Evolutionary conservation across 129 eudicot genomes (phyloP), one percentile per base, ranked within the genome.

Genomic region (Erigeron canadensis): DNA sequence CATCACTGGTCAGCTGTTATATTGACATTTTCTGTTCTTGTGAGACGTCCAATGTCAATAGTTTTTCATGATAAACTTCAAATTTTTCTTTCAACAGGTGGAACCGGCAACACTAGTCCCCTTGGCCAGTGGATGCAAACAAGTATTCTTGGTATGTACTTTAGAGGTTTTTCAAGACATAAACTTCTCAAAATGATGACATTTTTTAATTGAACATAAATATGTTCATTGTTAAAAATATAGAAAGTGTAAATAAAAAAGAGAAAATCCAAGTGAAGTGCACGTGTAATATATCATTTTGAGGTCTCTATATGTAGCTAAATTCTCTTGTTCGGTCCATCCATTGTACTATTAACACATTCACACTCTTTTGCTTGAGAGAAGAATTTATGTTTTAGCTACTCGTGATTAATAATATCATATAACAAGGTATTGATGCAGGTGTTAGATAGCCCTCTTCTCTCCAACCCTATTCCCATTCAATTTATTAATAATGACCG

Each of bases 101-200:
- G 99, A 95, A 75, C 86, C 96, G 48, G 96, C 99, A 65, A 90
- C 97, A 40, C 91, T 95, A 15, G 87, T 95, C 71, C 99, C 99
- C 60, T 79, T 95, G 76, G 81, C 91, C 69, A 86, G 81, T 84
- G 99, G 99, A 80, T 90, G 97, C 86, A 95, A 95, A 76, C 99
- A 95, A 84, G 96, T 95, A 45, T 90, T 95, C 70, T 74, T 95
- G 96, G 99, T 95, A 90, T 67, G 63, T 69, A 39, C 64, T 55
- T 46, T 40, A 50, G 46, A 67, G 53, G 48, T 47, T 18, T 67
- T 39, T 62, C 58, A 7, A n/a, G 34, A 21, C 65, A 70, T 21
- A 22, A 37, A 0, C 50, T 60, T n/a, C 34, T 28, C 34, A 28
- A 28, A 28, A 16, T 18, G 23, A 17, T 11, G 59, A 60, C 12